Base-by-base conservation (phyloP, 306 rosid genomes). In the Rubus parviflorus region DNA sequence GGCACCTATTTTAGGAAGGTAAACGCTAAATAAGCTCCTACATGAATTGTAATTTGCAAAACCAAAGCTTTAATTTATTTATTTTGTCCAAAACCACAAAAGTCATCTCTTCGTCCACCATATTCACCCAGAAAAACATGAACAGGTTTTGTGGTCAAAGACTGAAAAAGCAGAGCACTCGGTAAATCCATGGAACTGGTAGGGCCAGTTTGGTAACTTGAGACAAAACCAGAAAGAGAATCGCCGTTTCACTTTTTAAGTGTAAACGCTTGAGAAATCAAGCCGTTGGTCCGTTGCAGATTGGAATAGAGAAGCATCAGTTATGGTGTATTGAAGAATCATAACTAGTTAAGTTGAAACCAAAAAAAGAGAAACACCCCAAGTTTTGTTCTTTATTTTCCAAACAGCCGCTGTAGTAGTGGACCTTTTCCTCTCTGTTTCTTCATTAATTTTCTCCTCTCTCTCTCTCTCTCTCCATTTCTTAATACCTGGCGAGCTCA, bases 271-370 rank as follows among this genome's bases (percentile, higher is more conserved):
- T 30, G 65, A 56, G 85, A 77, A 78, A 73, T 75, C 81, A 84
- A 54, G 75, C 90, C 94, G 91, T 88, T 89, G 84, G 65, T 67
- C 90, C 92, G 89, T 88, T 86, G 84, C 81, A 47, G 80, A 22
- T 17, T 22, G 52, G n/a, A 22, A 43, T 9, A 1, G 51, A 40
- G 76, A n/a, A 12, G 62, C 11, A 53, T 56, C 76, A 20, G 53
- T 65, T 4, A 77, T 61, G 68, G 80, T 62, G 75, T 9, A 51
- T 43, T 74, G 68, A 69, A 72, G 88, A 88, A 73, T 81, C 80
- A 64, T 75, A 79, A 23, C 74, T 16, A 57, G 49, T n/a, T 38
- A 6, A 62, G 30, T 74, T 19, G 81, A 46, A 23, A n/a, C n/a
- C n/a, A n/a, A n/a, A 56, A 74, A 75, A 9, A 52, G 6, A 43